Percentiles rank a stretch among this genome's conserved stretches.
These are phyloP conservation scores for Annona cherimola DNA, from an alignment of 164 flowering plant genomes.

Conservation along the genomic window DNA sequence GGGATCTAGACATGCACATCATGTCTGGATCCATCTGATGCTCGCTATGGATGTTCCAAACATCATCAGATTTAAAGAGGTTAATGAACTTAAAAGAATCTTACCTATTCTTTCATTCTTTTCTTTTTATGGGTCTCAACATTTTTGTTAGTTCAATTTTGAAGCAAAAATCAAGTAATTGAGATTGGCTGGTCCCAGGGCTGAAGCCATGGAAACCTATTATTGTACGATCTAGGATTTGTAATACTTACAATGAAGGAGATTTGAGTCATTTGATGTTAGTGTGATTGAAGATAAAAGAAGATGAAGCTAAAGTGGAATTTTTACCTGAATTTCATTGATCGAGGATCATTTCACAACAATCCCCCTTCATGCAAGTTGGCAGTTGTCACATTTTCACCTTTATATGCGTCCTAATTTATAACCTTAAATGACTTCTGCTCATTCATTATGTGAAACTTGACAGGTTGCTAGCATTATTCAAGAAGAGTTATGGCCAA, in stretches of 20 bases:
- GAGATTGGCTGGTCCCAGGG: background rate
- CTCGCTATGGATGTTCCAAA: background rate
- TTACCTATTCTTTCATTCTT: background rate
- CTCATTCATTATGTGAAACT: background rate
- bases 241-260: too few relatives aligned
- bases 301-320: too few relatives aligned
- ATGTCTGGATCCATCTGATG: background rate
- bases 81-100: background rate
- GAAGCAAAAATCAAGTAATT: background rate
- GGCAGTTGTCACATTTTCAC: too few relatives aligned
- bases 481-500: slow-evolving; percentile 88
- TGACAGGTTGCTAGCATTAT: slow-evolving; percentile 74
- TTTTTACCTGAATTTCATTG: too few relatives aligned
- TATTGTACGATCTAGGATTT: too few relatives aligned
- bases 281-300: too few relatives aligned
- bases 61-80: background rate
- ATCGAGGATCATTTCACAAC: too few relatives aligned
- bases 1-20: background rate
- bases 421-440: background rate
- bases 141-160: background rate
- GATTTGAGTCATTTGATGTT: too few relatives aligned
- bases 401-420: too few relatives aligned
- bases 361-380: too few relatives aligned
- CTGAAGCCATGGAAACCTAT: too few relatives aligned
- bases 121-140: background rate